These are phyloP conservation scores for Tilletia indica DNA, from an alignment of 1,284 basidiomycete genomes.

Conservation along the genomic window DNA sequence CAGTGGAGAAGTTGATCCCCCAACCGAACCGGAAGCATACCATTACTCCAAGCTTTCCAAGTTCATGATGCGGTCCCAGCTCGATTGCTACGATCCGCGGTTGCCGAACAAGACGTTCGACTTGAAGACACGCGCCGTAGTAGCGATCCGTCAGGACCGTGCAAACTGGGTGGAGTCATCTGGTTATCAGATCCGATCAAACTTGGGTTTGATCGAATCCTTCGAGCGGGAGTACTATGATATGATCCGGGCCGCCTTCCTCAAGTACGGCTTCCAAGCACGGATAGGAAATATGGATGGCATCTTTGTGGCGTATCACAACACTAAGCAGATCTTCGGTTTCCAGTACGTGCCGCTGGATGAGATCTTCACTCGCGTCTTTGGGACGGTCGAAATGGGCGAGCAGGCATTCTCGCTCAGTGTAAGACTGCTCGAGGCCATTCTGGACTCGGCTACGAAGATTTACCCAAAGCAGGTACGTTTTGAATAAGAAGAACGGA, in stretches of 20 bases:
- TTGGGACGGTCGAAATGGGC: constrained; percentile 67
- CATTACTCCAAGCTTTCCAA: constrained; percentile 74
- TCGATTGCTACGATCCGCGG: constrained; percentile 79
- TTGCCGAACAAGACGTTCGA: constrained; percentile 90
- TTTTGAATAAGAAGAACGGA: not conserved
- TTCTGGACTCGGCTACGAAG: constrained; percentile 66
- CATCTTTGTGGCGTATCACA: constrained; percentile 91
- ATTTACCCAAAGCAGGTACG: constrained; percentile 66
- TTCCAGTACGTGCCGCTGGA: constrained; percentile 87
- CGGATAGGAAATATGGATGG: constrained; percentile 98
- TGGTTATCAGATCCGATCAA: constrained; percentile 53
- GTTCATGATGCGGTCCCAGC: constrained; percentile 89
- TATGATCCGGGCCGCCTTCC: constrained; percentile 84
- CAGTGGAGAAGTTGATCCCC: constrained; percentile 56
- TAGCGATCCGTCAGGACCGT: constrained; percentile 80
- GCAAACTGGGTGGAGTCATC: constrained; percentile 69
- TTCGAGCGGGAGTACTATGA: constrained; percentile 62
- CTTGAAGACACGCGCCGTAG: constrained; percentile 86
- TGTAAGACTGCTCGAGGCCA: constrained; percentile 70
- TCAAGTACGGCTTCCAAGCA: constrained; percentile 94
- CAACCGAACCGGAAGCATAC: constrained; percentile 65
- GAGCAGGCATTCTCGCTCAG: constrained; percentile 76
- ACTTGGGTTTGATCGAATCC: constrained; percentile 47
- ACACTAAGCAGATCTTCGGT: constrained; percentile 81
- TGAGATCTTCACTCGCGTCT: constrained; percentile 83